Percentiles rank a stretch among this genome's conserved stretches.
Conservation (phyloP, 2,329 filamentous ascomycete species). For the Exophiala xenobiotica region DNA sequence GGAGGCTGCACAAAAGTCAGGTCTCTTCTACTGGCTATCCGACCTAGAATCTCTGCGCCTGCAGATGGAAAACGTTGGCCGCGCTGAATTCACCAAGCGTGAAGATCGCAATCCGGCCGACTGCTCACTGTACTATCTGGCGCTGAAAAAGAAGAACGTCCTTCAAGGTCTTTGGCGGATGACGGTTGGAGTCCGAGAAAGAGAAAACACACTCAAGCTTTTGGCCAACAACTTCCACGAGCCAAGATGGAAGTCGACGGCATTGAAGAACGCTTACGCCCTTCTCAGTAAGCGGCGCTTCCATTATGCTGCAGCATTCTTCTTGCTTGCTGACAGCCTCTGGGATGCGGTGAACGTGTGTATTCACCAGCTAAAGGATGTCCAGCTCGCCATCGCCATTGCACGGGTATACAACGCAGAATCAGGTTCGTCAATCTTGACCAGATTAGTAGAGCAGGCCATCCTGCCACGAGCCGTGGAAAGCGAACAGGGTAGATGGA, state of each 20-base stretch:
- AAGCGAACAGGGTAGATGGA: slow-evolving; percentile 80
- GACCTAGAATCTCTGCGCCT: slow-evolving; percentile 69
- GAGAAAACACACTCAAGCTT: slow-evolving; percentile 73
- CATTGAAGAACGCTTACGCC: slow-evolving; percentile 94
- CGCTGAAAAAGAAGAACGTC: slow-evolving; percentile 84
- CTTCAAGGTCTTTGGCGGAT: slow-evolving; percentile 93
- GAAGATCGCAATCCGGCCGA: slow-evolving; percentile 87
- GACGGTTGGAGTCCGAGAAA: slow-evolving; percentile 85
- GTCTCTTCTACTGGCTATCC: slow-evolving; percentile 91
- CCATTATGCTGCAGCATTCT: slow-evolving; percentile 94
- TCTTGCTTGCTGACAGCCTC: slow-evolving; percentile 81
- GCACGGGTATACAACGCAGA: slow-evolving; percentile 87
- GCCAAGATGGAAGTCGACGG: slow-evolving; percentile 80
- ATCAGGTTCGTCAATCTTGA: slow-evolving; percentile 65
- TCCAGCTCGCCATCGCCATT: slow-evolving; percentile 86
- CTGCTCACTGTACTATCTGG: slow-evolving; percentile 88
- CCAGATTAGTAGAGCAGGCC: slow-evolving; percentile 72
- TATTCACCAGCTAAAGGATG: slow-evolving; percentile 79
- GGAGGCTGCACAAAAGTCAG: slow-evolving; percentile 80
- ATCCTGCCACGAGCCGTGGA: slow-evolving; percentile 74
- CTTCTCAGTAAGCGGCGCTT: slow-evolving; percentile 87
- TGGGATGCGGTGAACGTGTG: slow-evolving; percentile 85
- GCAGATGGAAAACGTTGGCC: slow-evolving; percentile 86
- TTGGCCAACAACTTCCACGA: slow-evolving; percentile 90
- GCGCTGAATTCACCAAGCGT: slow-evolving; percentile 82